These are phyloP conservation scores for Claviceps paspali DNA, from an alignment of 2,329 filamentous ascomycete genomes.

Conservation along the genomic window DNA sequence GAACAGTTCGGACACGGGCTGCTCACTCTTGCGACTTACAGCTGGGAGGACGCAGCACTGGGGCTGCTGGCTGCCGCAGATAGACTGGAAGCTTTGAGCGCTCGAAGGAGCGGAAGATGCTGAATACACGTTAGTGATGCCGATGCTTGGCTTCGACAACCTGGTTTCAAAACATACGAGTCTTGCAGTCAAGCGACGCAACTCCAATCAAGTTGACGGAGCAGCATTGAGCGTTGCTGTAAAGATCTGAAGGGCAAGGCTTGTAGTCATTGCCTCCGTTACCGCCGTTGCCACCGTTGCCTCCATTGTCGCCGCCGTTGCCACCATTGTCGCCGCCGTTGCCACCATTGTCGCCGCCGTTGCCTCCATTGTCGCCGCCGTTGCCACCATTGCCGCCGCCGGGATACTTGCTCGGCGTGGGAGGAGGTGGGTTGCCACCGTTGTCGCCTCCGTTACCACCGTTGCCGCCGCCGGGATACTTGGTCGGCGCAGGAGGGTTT, in stretches of 20 bases:
- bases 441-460: neutral
- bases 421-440: neutral
- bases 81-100: neutral
- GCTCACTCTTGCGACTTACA: neutral
- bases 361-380: neutral
- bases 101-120: neutral
- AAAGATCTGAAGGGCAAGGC: constrained; percentile 4
- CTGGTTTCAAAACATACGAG: constrained; percentile 6
- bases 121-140: neutral
- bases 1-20: neutral
- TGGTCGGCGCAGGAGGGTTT: no score
- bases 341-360: neutral
- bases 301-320: neutral
- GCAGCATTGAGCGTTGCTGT: constrained; percentile 8
- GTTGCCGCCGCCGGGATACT: neutral
- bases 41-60: constrained; percentile 1
- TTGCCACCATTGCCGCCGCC: neutral
- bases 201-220: constrained; percentile 6
- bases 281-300: neutral
- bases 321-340: neutral
- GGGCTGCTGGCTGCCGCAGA: neutral
- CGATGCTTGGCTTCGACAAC: neutral
- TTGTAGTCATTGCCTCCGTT: neutral
- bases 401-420: no score
- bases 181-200: constrained; percentile 5